Evolutionary conservation across 2,329 filamentous ascomycete genomes (phyloP), one percentile per base, ranked within the genome.

Genomic region (Phialemoniopsis sp.): DNA sequence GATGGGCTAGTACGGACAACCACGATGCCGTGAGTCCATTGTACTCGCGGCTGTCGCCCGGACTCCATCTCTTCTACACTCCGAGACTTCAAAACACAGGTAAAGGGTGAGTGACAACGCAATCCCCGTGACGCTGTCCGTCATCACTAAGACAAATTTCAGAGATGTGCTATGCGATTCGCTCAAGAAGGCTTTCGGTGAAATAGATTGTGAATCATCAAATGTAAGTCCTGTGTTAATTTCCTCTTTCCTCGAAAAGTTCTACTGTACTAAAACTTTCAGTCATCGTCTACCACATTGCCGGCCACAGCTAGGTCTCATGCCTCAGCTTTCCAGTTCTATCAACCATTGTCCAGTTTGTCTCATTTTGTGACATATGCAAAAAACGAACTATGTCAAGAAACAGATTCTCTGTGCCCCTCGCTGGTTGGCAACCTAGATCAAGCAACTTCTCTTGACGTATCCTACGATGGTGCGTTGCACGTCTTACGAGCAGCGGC

Each of bases 41-140:
- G 52, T 68, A 78, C 32, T 89, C 89, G 37, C 78, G 86, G 42
- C 62, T 89, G 13, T 81, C 88, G 3, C 82, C 90, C 1, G 91
- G 91, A 3, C 66, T 97, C 16, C 89, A 96, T 66, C 68, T 89
- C 18, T 86, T 86, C 52, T 89, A 83, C 56, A 86, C 84, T 0
- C 85, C 85, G 1, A 26, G 21, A 10, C 21, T 26, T 26, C 21
- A 26, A 10, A 26, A 26, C 10, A 26, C 21, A 10, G 21, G 21
- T 26, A 26, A 26, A 26, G 21, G 21, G 21, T 26, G 21, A 10
- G 21, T 26, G 58, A 60, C 6, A 56, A 63, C 26, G 56, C n/a
- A n/a, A 61, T 18, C 56, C 51, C 8, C 47, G 46, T 34, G 49
- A 46, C 19, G 49, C 51, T 58, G 46, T 41, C 54, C 46, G 16